Base-by-base conservation (phyloP, 2,329 filamentous ascomycete genomes). In the Stemphylium lycopersici region DNA sequence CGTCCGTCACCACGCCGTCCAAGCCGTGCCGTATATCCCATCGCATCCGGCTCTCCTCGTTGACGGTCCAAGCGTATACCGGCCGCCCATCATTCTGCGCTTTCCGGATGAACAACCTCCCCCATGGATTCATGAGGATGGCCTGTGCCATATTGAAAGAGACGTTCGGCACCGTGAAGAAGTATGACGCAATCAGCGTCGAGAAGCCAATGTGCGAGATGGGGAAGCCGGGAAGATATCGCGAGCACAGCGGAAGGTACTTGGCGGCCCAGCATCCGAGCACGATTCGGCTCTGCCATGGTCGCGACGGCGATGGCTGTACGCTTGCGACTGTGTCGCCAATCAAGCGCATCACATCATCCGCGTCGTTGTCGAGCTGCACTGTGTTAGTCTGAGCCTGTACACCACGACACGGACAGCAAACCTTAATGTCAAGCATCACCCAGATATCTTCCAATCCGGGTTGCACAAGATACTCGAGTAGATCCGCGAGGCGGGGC, bases 51-150 rank as follows among this genome's bases (percentile, higher is more conserved):
- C 81, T 80, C 58, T 85, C 83, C 12, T 89, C 83, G 71, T 98
- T 96, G 45, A 96, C 90, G 0, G 93, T 97, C 93, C 93, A 98
- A 0, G 86, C 83, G 65, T 89, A 87, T 4, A 97, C 78, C 3
- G 83, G 82, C 18, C 89, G 82, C 13, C 80, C 77, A 1, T 79
- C 77, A 42, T 77, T 71, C 56, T 82, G 81, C 22, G 85, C 84
- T 49, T 87, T 83, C 11, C 80, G 79, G 13, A 92, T 75, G 77
- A 97, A 95, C 10, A 78, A 76, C 8, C 74, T 70, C 6, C 92
- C 92, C 32, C 85, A 78, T 0, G 87, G 87, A 1, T 88, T 86
- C 53, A 91, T 83, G 45, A 96, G 81, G 16, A 85, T 77, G 52
- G 82, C 81, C 57, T 90, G 86, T 41, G 90, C 77, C 73, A 96